Evolutionary conservation across 106 monocot genomes (phyloP).

Genomic region (Acanthochlamys bracteata): DNA sequence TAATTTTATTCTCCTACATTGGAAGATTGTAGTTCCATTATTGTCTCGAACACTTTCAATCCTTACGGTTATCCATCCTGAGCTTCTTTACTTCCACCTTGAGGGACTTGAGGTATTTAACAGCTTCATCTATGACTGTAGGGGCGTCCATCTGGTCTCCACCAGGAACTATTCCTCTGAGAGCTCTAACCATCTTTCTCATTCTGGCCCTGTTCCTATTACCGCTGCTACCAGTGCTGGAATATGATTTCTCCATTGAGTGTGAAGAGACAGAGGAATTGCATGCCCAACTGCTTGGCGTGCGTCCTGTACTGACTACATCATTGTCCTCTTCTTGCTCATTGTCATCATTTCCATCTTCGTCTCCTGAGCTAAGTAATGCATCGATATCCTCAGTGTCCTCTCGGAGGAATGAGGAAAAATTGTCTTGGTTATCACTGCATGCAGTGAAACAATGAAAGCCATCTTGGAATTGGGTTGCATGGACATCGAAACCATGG

Average conservation of each 20-base stretch:
- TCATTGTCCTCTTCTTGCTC: constrained; percentile 31
- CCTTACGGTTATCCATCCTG: constrained; percentile 30
- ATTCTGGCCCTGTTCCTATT: constrained; percentile 35
- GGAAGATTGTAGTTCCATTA: background rate
- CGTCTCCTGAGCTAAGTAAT: constrained; percentile 50
- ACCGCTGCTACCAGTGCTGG: constrained; percentile 6
- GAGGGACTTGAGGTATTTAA: constrained; percentile 71
- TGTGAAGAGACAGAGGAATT: constrained; percentile 22
- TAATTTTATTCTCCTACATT: background rate
- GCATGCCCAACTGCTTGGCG: constrained; percentile 18
- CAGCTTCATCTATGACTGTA: constrained; percentile 60
- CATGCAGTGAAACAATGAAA: constrained; percentile 7
- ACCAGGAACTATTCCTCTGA: constrained; percentile 62
- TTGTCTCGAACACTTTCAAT: constrained; percentile 1
- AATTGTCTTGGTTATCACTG: constrained; percentile 16
- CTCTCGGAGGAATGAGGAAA: constrained; percentile 45
- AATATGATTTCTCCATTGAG: background rate
- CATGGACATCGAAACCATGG: constrained; percentile 1
- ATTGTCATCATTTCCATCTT: constrained; percentile 29
- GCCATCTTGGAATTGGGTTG: constrained; percentile 6
- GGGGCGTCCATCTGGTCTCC: constrained; percentile 56
- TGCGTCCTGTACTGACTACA: constrained; percentile 54
- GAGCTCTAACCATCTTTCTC: constrained; percentile 54
- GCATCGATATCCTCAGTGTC: constrained; percentile 69
- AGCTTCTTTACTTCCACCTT: constrained; percentile 65